A percentile compares a stretch with the other conserved stretches of the same genome.
These are phyloP conservation scores for Cymbopogon citratus DNA, from an alignment of 176 grass and related monocot species.

Conservation along the genomic window DNA sequence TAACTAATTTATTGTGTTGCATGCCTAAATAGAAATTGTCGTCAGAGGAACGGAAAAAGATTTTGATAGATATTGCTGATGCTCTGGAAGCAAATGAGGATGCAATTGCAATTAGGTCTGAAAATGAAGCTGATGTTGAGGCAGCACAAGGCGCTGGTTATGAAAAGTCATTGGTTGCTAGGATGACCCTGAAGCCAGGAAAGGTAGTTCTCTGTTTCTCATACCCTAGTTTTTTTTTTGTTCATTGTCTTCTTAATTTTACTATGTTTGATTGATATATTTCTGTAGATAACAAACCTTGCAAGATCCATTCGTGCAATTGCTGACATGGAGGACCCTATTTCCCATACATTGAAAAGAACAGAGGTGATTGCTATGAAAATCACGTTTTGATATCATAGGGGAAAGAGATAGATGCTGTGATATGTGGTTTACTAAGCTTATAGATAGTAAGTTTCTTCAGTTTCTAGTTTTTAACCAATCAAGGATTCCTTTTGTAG, in stretches of 20 bases:
- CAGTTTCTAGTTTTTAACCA: conserved; percentile 1
- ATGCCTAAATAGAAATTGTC: conserved; percentile 54
- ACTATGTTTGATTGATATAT: not conserved
- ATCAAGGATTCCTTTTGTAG: conserved; percentile 28
- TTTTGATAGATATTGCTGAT: conserved; percentile 89
- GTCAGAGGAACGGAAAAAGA: conserved; percentile 87
- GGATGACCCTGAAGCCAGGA: conserved; percentile 85
- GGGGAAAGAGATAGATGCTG: not conserved
- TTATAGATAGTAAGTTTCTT: no score
- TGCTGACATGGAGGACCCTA: conserved; percentile 96
- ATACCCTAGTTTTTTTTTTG: not conserved
- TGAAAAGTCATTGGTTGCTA: conserved; percentile 82
- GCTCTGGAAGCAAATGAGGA: conserved; percentile 67
- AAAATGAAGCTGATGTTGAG: conserved; percentile 81
- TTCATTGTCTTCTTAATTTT: not conserved
- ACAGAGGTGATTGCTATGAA: conserved; percentile 33
- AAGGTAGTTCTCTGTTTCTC: conserved; percentile 37
- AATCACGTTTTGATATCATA: not conserved
- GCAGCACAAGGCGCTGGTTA: conserved; percentile 60
- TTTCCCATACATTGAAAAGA: conserved; percentile 77
- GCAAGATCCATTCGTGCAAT: conserved; percentile 71
- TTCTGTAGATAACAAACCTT: conserved; percentile 70
- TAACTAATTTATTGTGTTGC: conserved; percentile 13
- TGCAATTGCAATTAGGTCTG: conserved; percentile 70
- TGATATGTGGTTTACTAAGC: not conserved